Evolutionary conservation across 805 yeast species (phyloP), one percentile per base, ranked within the genome.

Genomic region (Ascoidea asiatica): DNA sequence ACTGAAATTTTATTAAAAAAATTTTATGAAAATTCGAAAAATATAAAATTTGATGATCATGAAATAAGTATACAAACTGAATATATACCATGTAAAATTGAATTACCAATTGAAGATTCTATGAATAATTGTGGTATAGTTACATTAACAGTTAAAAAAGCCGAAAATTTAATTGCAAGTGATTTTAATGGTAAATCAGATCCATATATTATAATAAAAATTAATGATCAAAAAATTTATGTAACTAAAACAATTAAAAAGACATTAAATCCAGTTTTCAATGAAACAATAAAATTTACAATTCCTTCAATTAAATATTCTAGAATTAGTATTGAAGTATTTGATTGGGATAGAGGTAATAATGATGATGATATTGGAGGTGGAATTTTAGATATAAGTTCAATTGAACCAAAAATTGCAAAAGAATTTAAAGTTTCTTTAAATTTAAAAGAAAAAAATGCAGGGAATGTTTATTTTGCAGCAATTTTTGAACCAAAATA

Each of bases 291-390:
- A 19, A 68, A 67, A 3, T 60, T 86, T 51, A 79, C 83, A 3
- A 59, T 83, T 47, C 68, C 73, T 33, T 81, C 92, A 0, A 74
- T 85, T 58, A 63, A 77, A 1, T 71, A 82, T 55, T 64, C 72
- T 21, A 53, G 63, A 18, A 57, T 81, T 22, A 49, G 59, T 29
- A 52, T 79, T 20, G 71, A 70, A 40, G 75, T 79, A 17, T 73
- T 62, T 53, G 92, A 84, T 59, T 84, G 90, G 90, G 92, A 84
- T 61, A 69, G 81, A 56, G 73, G 88, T 20, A 88, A 85, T 50
- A 73, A 70, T 43, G 76, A 79, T 59, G 83, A 77, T 50, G 56
- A 69, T 21, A 59, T 84, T 42, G 89, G 89, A 39, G 53, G 60
- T 35, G 72, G 70, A 5, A 50, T 49, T 1, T 50, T 83, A 33